These are phyloP conservation scores for Plectosphaerella cucumerina DNA, from an alignment of 2,329 filamentous ascomycete species.

Conservation along the genomic window DNA sequence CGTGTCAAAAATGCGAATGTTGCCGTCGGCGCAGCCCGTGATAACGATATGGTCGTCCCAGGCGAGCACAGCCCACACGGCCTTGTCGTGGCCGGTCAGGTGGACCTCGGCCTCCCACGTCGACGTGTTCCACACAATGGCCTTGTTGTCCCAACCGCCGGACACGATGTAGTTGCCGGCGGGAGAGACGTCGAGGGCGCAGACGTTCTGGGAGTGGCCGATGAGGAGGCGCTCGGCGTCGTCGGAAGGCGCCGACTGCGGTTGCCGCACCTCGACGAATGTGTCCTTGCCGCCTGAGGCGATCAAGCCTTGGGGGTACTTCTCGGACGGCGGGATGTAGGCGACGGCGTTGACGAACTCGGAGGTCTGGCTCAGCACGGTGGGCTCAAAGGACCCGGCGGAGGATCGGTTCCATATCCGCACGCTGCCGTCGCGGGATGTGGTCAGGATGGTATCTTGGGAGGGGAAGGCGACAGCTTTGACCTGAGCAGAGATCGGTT, in stretches of 20 bases:
- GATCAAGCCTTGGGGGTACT: conserved; percentile 74
- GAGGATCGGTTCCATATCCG: conserved; percentile 74
- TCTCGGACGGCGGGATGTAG: conserved; percentile 64
- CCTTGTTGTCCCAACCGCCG: conserved; percentile 89
- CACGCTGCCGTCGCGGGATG: conserved; percentile 87
- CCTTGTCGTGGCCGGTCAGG: conserved; percentile 69
- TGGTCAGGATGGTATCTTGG: conserved; percentile 70
- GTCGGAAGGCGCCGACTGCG: conserved; percentile 61
- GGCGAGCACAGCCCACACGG: conserved; percentile 88
- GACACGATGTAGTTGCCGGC: conserved; percentile 75
- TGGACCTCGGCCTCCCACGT: conserved; percentile 73
- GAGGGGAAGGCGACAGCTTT: conserved; percentile 78
- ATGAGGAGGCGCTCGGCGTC: conserved; percentile 82
- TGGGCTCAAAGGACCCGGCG: conserved; percentile 70
- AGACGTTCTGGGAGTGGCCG: conserved; percentile 85
- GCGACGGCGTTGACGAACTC: conserved; percentile 85
- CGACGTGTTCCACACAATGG: conserved; percentile 78
- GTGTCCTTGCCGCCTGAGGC: conserved; percentile 88
- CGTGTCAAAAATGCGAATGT: conserved; percentile 79
- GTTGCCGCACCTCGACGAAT: conserved; percentile 84
- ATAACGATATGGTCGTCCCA: conserved; percentile 77
- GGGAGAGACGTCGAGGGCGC: conserved; percentile 74
- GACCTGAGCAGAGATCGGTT: conserved; percentile 53
- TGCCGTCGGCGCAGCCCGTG: conserved; percentile 89
- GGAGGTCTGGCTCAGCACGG: conserved; percentile 74